Percentiles rank a stretch among this genome's conserved stretches.
Conservation (phyloP, 148 eudicot genomes). For the Vaccinium corymbosum region DNA sequence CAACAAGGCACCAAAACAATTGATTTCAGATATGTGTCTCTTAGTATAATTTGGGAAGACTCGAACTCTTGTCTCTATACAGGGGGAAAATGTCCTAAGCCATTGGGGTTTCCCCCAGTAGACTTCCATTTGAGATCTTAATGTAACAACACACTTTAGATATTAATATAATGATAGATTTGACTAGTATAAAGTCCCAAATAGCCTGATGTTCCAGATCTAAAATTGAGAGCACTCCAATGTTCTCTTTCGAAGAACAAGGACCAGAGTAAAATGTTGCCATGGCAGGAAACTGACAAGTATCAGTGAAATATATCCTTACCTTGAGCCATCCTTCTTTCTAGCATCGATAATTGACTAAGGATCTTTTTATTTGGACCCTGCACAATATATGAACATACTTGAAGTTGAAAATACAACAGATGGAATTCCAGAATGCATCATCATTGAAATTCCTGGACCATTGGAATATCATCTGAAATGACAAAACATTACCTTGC, state of each 20-base stretch:
- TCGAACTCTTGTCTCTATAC: background rate
- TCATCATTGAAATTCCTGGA: background rate
- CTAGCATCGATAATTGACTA: conserved; percentile 89
- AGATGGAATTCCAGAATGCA: background rate
- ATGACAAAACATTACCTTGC: conserved; percentile 47
- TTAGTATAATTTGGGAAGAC: background rate
- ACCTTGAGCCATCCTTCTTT: conserved; percentile 93
- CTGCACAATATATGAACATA: conserved; percentile 33
- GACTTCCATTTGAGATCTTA: conserved; percentile 3
- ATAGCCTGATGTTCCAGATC: conserved; percentile 1
- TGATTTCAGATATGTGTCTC: background rate
- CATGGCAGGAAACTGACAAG: background rate
- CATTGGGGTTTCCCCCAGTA: background rate
- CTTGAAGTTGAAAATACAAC: background rate
- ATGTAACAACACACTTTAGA: background rate
- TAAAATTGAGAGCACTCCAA: background rate
- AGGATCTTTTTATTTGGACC: conserved; percentile 81
- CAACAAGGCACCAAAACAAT: conserved; percentile 1
- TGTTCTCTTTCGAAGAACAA: background rate
- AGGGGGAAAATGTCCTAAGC: background rate
- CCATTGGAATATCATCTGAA: background rate
- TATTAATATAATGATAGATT: background rate
- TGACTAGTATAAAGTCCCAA: background rate
- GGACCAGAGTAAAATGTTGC: background rate
- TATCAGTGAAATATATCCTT: conserved; percentile 23